Conservation (phyloP, 352 stramenopile species). For the Globisporangium paddicum region DNA sequence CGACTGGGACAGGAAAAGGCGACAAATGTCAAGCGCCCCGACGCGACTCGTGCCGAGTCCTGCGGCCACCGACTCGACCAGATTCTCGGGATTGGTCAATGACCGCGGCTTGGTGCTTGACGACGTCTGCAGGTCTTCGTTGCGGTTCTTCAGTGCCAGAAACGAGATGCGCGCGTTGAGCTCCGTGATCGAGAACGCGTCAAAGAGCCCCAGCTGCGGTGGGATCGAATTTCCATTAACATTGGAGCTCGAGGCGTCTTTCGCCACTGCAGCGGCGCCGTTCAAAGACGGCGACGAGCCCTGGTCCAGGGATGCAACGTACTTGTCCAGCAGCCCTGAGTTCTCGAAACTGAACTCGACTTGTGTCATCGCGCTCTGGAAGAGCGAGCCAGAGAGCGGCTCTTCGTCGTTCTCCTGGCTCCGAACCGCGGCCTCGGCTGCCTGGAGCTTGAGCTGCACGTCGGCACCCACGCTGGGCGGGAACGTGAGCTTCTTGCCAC, state of each 20-base stretch:
- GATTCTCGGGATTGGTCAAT: conserved; percentile 22
- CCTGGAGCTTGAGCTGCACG: conserved; percentile 66
- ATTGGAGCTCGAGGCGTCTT: conserved; percentile 11
- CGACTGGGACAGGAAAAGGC: conserved; percentile 75
- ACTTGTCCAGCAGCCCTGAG: conserved; percentile 71
- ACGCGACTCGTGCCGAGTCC: conserved; percentile 43
- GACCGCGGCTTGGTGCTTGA: conserved; percentile 36
- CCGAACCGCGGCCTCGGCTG: conserved; percentile 37
- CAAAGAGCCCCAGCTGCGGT: conserved; percentile 73
- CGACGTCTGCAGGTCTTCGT: conserved; percentile 28
- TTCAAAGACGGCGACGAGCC: conserved; percentile 5
- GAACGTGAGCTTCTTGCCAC: conserved; percentile 56
- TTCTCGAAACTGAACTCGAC: conserved; percentile 68
- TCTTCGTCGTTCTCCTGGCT: conserved; percentile 14
- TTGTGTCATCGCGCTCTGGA: conserved; percentile 65
- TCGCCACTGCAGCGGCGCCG: conserved; percentile 1
- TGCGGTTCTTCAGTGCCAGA: conserved; percentile 39
- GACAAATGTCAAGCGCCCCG: conserved; percentile 70
- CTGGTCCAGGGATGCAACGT: conserved; percentile 65
- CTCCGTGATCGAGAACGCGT: conserved; percentile 87
- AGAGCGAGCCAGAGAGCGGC: conserved; percentile 43
- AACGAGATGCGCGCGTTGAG: conserved; percentile 76
- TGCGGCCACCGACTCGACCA: conserved; percentile 23
- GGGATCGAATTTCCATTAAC: conserved; percentile 32
- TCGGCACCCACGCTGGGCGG: conserved; percentile 39